Percentiles rank a stretch among this genome's conserved stretches.
These are phyloP conservation scores for Lindgomyces ingoldianus DNA, from an alignment of 495 filamentous ascomycete species.

Conservation along the genomic window DNA sequence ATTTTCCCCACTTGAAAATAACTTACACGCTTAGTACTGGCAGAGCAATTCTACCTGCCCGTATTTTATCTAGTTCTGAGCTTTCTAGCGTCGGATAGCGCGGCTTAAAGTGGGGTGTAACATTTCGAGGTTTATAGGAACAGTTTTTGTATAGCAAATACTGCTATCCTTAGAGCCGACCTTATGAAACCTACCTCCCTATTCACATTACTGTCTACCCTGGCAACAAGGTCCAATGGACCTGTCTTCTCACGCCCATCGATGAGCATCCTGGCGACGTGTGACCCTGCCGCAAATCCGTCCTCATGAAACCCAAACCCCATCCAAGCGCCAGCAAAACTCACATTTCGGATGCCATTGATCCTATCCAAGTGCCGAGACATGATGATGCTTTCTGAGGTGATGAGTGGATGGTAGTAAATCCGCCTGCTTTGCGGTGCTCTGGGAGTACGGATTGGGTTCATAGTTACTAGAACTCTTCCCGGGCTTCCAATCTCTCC, in stretches of 20 bases:
- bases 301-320: conserved; percentile 3
- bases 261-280: neutral
- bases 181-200: too few species aligned
- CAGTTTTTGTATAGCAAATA: too few species aligned
- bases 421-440: conserved; percentile 4
- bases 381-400: neutral
- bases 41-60: too few species aligned
- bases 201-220: too few species aligned
- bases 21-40: too few species aligned
- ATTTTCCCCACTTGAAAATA: too few species aligned
- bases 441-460: neutral
- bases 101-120: too few species aligned
- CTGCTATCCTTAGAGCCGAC: too few species aligned
- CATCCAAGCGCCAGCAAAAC: conserved; percentile 3
- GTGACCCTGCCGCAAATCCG: neutral
- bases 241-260: neutral
- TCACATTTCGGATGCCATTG: neutral
- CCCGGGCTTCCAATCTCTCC: conserved; percentile 4
- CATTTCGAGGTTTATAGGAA: too few species aligned
- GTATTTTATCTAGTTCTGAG: too few species aligned
- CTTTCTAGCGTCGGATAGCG: too few species aligned
- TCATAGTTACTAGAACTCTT: conserved; percentile 19
- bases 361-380: neutral
- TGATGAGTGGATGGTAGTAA: conserved; percentile 16
- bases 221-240: neutral